Evolutionary conservation across 495 filamentous ascomycete species (phyloP), one percentile per base, ranked within the genome.

Genomic region (Neurospora sp.): DNA sequence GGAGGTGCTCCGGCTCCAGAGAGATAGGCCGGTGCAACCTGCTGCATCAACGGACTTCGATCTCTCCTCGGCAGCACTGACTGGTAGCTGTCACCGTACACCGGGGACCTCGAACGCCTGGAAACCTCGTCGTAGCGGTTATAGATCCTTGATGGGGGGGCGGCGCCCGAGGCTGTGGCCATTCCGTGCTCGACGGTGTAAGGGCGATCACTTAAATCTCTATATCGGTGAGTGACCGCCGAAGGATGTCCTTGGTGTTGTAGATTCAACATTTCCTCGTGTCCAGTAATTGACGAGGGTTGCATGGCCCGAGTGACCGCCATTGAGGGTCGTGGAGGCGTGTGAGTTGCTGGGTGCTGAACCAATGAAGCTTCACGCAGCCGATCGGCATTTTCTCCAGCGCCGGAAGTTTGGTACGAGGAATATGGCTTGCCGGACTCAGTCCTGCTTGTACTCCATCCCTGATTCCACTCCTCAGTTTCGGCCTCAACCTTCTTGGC

Each of bases 81-180:
- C 27, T 72, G 73, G 42, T 68, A 72, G 41, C 73, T 45, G n/a
- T 14, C 18, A 39, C 48, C 73, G 40, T 71, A 72, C 42, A 37
- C 14, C n/a, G 70, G 72, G 1, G 41, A 70, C 53, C 68, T 59
- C n/a, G 72, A 73, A 37, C 68, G 12, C 27, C 53, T 65, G 7
- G 7, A 3, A 16, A 16, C 14, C 38, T 59, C 68, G 8, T 18
- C 44, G 27, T 74, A 42, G 1, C 31, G 38, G 27, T 69, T 44
- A 22, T 59, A 72, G 20, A 71, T 16, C 44, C 71, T 73, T 61
- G 44, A 69, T 48, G 48, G 40, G 72, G 27, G 73, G 68, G 71
- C 40, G 18, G 35, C 69, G n/a, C 4, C 39, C 18, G 37, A 14
- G 2, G 18, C n/a, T 22, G 53, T 45, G 8, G 27, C 53, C 53